Evolutionary conservation across 225 moss, liverwort and hornwort genomes (phyloP).

Genomic region (Marchantia polymorpha): DNA sequence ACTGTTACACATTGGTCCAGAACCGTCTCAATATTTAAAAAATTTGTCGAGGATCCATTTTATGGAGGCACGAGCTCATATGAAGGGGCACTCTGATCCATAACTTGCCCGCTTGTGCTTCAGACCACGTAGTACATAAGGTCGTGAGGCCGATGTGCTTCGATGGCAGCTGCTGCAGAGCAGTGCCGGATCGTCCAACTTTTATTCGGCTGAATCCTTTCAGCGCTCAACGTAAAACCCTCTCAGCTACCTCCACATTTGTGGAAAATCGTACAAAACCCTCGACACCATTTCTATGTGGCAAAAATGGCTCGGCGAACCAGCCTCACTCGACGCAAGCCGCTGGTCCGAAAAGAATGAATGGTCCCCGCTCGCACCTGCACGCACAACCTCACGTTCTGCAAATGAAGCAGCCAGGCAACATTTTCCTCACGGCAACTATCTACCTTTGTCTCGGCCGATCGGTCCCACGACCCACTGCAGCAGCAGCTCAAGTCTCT

Average conservation of each 20-base stretch:
- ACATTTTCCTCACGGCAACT: not conserved
- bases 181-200: not conserved
- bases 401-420: not conserved
- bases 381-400: conserved; percentile 1
- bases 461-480: not conserved
- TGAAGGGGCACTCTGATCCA: not conserved
- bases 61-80: not conserved
- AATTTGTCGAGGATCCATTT: conserved; percentile 3
- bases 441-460: not conserved
- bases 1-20: conserved; percentile 1
- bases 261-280: conserved; percentile 10
- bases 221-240: not conserved
- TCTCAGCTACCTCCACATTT: conserved; percentile 1
- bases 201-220: not conserved
- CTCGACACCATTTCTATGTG: not conserved
- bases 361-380: not conserved
- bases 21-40: not conserved
- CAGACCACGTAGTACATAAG: not conserved
- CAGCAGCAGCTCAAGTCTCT: not conserved
- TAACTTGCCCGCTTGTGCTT: not conserved
- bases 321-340: not conserved
- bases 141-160: not conserved
- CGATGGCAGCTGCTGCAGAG: not conserved
- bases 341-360: not conserved
- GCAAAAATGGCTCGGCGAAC: not conserved